These are phyloP conservation scores for Monilinia fructigena DNA, from an alignment of 2,329 filamentous ascomycete genomes.

Conservation along the genomic window DNA sequence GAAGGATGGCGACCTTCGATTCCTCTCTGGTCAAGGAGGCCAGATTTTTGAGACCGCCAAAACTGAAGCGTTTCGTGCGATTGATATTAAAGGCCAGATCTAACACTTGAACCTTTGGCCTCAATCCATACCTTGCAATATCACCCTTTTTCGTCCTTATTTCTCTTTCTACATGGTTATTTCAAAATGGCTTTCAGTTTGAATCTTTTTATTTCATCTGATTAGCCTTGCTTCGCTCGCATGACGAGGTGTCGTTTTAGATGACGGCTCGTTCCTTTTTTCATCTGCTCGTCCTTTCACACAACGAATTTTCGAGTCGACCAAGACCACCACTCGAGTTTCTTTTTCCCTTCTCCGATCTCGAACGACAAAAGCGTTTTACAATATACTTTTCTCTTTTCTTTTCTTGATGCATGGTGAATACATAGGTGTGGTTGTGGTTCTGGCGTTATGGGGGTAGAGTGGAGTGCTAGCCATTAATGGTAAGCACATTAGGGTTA, in stretches of 20 bases:
- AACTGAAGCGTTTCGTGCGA: constrained; percentile 72
- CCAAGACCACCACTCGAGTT: background rate
- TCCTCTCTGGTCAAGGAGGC: constrained; percentile 72
- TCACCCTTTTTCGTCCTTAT: constrained; percentile 23
- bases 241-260: constrained; percentile 17
- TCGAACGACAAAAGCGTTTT: constrained; percentile 12
- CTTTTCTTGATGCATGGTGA: constrained; percentile 21
- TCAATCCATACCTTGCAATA: constrained; percentile 24
- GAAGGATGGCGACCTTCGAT: constrained; percentile 68
- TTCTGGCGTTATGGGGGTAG: background rate
- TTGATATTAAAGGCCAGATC: constrained; percentile 98
- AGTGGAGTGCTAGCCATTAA: constrained; percentile 15
- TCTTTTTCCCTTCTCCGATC: constrained; percentile 20
- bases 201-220: constrained; percentile 11
- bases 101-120: constrained; percentile 42
- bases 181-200: constrained; percentile 4
- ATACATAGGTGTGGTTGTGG: constrained; percentile 15
- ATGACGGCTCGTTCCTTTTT: constrained; percentile 13
- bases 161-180: constrained; percentile 18
- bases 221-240: constrained; percentile 10
- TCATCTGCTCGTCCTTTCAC: constrained; percentile 17
- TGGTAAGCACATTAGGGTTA: constrained; percentile 19
- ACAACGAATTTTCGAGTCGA: constrained; percentile 18
- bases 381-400: background rate
- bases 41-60: constrained; percentile 72